These are phyloP conservation scores for Tetrahymena borealis DNA, from an alignment of 73 alveolate species.

Conservation along the genomic window DNA sequence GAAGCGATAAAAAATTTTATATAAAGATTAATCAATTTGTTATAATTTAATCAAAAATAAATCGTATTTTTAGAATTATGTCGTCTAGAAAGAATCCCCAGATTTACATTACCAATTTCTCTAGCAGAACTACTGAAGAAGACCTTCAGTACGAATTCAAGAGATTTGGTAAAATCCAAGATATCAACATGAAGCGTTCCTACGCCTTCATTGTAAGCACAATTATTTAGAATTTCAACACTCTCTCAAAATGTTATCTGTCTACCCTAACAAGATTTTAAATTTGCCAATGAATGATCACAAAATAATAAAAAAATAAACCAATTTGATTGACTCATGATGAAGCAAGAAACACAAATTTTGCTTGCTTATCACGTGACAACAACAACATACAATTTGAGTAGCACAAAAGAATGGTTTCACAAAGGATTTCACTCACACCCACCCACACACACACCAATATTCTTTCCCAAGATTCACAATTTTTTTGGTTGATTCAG, in stretches of 20 bases:
- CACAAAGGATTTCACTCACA: not conserved
- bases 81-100: constrained; percentile 1
- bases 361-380: not conserved
- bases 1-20: not conserved
- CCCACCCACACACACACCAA: not conserved
- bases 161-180: constrained; percentile 1
- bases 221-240: not conserved
- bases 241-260: not conserved
- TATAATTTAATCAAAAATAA: not conserved
- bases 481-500: not conserved
- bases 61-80: not conserved
- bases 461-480: constrained; percentile 3
- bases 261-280: not conserved
- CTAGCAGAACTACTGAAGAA: not conserved
- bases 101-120: not conserved
- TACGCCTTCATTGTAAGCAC: constrained; percentile 4
- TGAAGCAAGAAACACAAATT: not conserved
- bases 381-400: not conserved
- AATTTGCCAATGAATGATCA: not conserved
- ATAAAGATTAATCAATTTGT: not conserved
- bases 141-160: not conserved
- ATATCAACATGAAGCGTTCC: not conserved
- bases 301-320: not conserved
- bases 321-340: not conserved
- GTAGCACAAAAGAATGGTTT: not conserved